phyloP scores from a whole-genome alignment of 306 rosid genomes.

The Citrullus mucosospermus region DNA sequence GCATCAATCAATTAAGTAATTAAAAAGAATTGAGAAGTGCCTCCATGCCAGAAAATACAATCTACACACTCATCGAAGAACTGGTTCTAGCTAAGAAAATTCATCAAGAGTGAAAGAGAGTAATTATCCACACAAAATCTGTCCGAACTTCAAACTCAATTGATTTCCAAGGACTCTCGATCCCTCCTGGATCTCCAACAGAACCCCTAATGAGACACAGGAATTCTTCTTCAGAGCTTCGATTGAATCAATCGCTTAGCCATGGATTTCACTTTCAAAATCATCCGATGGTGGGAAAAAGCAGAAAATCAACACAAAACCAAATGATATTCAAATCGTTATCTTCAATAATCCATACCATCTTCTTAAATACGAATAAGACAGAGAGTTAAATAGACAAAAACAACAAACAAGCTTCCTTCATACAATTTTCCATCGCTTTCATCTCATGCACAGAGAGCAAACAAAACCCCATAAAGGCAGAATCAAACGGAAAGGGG shows the following conservation, averaged over 20 bases:
- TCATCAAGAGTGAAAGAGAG: background rate
- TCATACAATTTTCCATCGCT: background rate
- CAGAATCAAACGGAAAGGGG: background rate
- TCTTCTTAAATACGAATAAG: background rate
- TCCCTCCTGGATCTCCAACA: background rate
- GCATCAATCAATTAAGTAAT: background rate
- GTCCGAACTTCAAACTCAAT: background rate
- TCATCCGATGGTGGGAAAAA: background rate
- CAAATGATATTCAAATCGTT: background rate
- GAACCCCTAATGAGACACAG: background rate
- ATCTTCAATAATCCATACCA: no score
- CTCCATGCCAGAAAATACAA: background rate
- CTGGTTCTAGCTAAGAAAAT: background rate
- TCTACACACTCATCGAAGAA: background rate
- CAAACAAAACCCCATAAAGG: background rate
- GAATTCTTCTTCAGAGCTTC: background rate
- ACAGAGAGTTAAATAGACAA: background rate
- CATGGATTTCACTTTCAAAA: background rate
- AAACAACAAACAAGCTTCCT: background rate
- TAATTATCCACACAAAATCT: background rate
- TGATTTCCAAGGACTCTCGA: background rate
- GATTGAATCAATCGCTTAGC: background rate
- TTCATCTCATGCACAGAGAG: conserved; percentile 2
- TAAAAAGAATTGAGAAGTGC: background rate
- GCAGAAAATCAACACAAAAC: background rate